A percentile compares a stretch with the other conserved stretches of the same genome.
Evolutionary conservation across 306 rosid genomes (phyloP).

Genomic region (Inga oerstediana): DNA sequence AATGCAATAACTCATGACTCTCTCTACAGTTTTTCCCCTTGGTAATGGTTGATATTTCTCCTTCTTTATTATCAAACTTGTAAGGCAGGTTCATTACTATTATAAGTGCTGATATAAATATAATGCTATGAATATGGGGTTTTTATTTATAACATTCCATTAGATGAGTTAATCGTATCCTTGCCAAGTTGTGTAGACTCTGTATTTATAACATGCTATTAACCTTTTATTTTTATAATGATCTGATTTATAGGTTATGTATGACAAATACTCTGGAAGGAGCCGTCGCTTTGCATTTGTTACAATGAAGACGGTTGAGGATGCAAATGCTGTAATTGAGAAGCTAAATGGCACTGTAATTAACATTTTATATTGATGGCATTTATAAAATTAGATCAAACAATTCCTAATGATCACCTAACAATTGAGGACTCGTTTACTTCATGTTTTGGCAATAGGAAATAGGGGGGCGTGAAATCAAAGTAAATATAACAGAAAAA

Average conservation of each 20-base stretch:
- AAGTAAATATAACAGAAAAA: conserved; percentile 86
- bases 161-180: background rate
- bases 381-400: conserved; percentile 4
- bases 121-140: background rate
- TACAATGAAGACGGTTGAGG: conserved; percentile 76
- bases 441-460: conserved; percentile 54
- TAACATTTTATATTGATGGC: background rate
- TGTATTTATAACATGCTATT: background rate
- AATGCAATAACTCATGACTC: background rate
- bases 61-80: background rate
- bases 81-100: background rate
- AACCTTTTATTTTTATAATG: conserved; percentile 12
- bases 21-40: background rate
- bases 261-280: conserved; percentile 87
- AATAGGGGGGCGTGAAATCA: conserved; percentile 79
- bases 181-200: conserved; percentile 16
- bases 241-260: conserved; percentile 73
- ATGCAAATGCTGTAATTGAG: conserved; percentile 75
- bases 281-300: conserved; percentile 96
- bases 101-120: background rate
- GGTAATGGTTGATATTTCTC: background rate
- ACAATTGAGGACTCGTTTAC: conserved; percentile 8
- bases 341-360: conserved; percentile 86
- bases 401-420: background rate
- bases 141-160: background rate